Conservation (phyloP, 2,329 filamentous ascomycete species). For the Coniella lustricola region DNA sequence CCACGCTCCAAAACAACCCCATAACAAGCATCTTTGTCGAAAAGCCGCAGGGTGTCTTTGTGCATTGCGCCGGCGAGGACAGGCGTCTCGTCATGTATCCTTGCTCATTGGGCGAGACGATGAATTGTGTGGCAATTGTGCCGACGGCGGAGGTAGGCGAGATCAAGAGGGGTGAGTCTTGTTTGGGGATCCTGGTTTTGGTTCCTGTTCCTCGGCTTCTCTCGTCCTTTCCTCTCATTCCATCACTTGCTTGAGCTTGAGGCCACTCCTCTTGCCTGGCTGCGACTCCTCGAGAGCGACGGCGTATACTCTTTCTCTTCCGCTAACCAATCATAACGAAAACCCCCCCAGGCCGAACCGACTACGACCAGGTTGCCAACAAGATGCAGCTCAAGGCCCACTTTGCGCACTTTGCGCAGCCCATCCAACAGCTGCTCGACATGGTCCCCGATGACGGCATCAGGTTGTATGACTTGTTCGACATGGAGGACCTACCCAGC, state of each 20-base stretch:
- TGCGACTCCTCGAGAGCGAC: no score
- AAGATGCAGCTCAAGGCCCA: constrained; percentile 8
- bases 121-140: constrained; percentile 5
- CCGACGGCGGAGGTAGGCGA: constrained; percentile 10
- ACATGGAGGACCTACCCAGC: constrained; percentile 14
- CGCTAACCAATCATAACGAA: no score
- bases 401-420: neutral
- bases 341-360: constrained; percentile 12
- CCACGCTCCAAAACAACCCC: constrained; percentile 1
- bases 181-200: no score
- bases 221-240: no score
- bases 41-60: neutral
- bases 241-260: no score
- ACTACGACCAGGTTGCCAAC: constrained; percentile 11
- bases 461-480: constrained; percentile 11
- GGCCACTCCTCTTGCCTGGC: no score
- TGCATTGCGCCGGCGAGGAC: neutral
- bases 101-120: constrained; percentile 4
- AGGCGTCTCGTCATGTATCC: constrained; percentile 9
- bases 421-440: constrained; percentile 7
- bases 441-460: constrained; percentile 4
- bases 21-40: constrained; percentile 4
- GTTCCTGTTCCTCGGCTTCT: neutral
- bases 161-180: constrained; percentile 8
- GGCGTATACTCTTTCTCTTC: no score